These are phyloP conservation scores for Acer campestre DNA, from an alignment of 345 rosid species.

Conservation along the genomic window DNA sequence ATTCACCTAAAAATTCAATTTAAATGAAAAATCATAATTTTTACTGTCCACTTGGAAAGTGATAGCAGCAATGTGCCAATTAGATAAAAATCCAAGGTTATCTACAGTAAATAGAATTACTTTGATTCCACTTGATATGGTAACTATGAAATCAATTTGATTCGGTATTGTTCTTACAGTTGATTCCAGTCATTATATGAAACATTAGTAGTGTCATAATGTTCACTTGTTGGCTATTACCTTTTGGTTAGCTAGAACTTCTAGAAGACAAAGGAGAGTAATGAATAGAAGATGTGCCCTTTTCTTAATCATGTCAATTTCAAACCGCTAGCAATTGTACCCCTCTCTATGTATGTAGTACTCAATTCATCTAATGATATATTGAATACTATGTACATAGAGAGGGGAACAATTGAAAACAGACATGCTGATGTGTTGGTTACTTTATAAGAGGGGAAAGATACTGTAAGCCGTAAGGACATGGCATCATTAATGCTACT, in stretches of 20 bases:
- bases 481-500: too few relatives aligned
- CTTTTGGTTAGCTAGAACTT: constrained; percentile 4
- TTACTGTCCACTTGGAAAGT: not conserved
- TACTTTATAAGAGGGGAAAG: too few relatives aligned
- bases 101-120: not conserved
- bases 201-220: not conserved
- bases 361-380: too few relatives aligned
- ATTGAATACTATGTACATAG: not conserved
- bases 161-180: not conserved
- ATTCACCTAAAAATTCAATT: not conserved
- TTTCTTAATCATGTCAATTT: constrained; percentile 1
- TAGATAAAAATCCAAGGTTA: not conserved
- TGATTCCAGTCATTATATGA: not conserved
- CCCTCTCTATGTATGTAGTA: too few relatives aligned
- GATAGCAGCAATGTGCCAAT: not conserved
- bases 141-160: not conserved
- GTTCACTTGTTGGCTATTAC: not conserved
- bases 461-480: too few relatives aligned
- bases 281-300: not conserved
- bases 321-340: not conserved
- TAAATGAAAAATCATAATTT: not conserved
- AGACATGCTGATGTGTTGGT: not conserved
- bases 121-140: not conserved
- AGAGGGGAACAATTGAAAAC: not conserved
- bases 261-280: not conserved